Evolutionary conservation across 2,329 filamentous ascomycete species (phyloP), one percentile per base, ranked within the genome.

Genomic region (Aspergillus intermedius): DNA sequence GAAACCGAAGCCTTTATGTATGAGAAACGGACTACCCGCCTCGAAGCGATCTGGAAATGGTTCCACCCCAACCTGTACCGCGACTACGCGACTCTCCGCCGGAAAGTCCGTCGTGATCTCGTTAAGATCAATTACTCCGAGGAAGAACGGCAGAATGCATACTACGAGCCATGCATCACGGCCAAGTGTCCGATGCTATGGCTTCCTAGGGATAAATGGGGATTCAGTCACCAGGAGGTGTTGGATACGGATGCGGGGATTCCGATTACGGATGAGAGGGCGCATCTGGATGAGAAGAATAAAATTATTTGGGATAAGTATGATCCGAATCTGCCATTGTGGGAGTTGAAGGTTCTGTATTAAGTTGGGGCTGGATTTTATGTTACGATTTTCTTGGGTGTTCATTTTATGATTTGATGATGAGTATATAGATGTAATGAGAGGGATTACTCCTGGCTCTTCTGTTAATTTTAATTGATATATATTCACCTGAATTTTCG

Each of bases 241-340:
- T 74, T 76, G n/a, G 84, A 90, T 54, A 88, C 86, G 1, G 75
- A 76, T 57, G 77, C 78, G 53, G 75, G 84, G n/a, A 86, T 89
- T 35, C 80, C 81, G 0, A 91, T 91, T 46, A 91, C 87, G 0
- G 88, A 95, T 62, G 83, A 88, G 54, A 84, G 82, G 3, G 87
- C 85, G 41, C 77, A 76, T 47, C 66, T 91, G 39, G 76, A 86
- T 61, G 84, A 86, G 57, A 86, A 86, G 72, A 85, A 84, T 65
- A 81, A 80, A 53, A 72, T 84, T 40, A 69, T 77, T 10, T 83
- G 81, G 79, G 77, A 82, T 62, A 71, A 75, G n/a, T 74, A 80
- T 51, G 71, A 73, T 41, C 77, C 76, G 12, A 66, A 75, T 50
- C 76, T 81, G 45, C 81, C 81, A 10, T 73, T 82, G 47, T 81